phyloP scores from a whole-genome alignment of 2,329 filamentous ascomycete genomes.

The Colletotrichum chrysophilum region DNA sequence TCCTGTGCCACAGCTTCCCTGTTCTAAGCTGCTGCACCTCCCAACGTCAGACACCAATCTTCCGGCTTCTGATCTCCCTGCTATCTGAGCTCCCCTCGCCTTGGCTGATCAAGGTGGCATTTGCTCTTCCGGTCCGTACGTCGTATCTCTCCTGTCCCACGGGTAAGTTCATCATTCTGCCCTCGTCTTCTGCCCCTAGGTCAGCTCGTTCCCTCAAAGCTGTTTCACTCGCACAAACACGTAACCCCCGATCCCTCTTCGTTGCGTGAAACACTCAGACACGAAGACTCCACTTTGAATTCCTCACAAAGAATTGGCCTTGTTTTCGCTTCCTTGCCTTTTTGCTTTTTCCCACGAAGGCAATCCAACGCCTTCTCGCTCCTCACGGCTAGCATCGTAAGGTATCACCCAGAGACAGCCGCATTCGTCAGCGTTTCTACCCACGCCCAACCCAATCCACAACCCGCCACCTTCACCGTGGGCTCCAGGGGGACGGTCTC shows the following conservation, averaged over 20 bases:
- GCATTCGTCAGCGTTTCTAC: slow-evolving; percentile 12
- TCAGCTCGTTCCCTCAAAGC: neutral
- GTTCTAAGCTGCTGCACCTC: slow-evolving; percentile 13
- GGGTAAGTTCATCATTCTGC: neutral
- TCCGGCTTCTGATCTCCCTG: neutral
- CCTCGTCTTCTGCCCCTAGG: neutral
- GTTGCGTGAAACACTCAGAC: slow-evolving; percentile 14
- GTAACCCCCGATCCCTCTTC: slow-evolving; percentile 7
- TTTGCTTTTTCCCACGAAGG: neutral
- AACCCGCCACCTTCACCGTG: slow-evolving; percentile 4
- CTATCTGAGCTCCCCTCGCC: slow-evolving; percentile 10
- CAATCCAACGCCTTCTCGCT: neutral
- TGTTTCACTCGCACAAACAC: slow-evolving; percentile 12
- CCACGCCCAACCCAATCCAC: neutral
- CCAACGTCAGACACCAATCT: neutral
- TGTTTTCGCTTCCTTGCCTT: neutral
- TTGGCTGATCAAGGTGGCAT: neutral
- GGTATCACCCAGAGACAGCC: slow-evolving; percentile 7
- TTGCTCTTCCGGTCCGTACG: neutral
- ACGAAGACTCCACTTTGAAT: slow-evolving; percentile 8
- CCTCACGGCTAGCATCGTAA: slow-evolving; percentile 3
- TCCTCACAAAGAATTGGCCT: slow-evolving; percentile 6
- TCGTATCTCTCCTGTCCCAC: neutral
- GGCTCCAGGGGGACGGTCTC: slow-evolving; percentile 4
- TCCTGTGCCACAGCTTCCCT: slow-evolving; percentile 18